Evolutionary conservation across 345 rosid species (phyloP), one percentile per base, ranked within the genome.

Genomic region (Tarenaya hassleriana): DNA sequence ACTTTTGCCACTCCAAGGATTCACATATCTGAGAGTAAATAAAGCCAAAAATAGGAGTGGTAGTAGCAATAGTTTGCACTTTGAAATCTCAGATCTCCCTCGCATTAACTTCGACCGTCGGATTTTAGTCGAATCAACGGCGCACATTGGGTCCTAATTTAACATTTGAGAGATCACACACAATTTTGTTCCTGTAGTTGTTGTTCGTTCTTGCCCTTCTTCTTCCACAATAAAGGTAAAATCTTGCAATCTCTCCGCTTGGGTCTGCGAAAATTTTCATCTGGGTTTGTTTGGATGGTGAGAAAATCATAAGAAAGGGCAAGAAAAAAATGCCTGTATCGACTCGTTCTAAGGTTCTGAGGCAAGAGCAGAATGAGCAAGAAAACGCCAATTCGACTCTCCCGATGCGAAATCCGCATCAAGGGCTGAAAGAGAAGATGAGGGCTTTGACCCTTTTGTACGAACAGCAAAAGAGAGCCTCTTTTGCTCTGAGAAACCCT

Each of bases 371-470:
- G 8, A 55, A 52, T 62, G 74, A 43, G 62, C 79, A 75, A 73
- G 81, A 76, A 58, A 68, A 50, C 42, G 50, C 58, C 21, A 64
- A 64, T 31, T 14, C 52, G 56, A 71, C 35, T 48, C 37, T 67
- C 67, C 73, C 71, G 7, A 18, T 70, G 65, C 77, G 95, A 56
- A 83, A 81, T 47, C 95, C 90, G 5, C 97, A 90, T 58, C 91
- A 90, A 65, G 97, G 97, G 2, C 61, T 90, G 62, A 90, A 84
- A 56, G 97, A 90, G 69, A 86, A 83, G 76, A 78, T 90, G 95
- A 83, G 52, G 75, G 91, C 88, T 60, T 66, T 90, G 16, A 82
- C 94, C 48, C 77, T 80, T 39, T 79, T 90, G 47, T 90, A 90
- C 65, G 95, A 90, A 83, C 88, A 86, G 67, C 88, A 86, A 63